Conservation (phyloP, 192 early-diverging fungal genomes). For the Coemansia sp. region DNA sequence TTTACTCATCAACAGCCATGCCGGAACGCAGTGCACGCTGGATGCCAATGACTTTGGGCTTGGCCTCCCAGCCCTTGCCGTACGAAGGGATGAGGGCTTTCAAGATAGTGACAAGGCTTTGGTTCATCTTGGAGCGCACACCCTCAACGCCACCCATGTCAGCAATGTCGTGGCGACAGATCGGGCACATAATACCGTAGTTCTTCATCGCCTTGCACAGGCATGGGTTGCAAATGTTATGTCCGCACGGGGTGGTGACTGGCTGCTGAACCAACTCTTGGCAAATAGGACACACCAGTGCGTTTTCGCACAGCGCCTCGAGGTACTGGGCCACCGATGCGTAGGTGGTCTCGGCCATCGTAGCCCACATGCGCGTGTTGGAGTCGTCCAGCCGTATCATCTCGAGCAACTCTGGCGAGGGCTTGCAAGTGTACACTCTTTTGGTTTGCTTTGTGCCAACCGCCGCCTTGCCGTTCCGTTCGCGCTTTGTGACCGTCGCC, state of each 20-base stretch:
- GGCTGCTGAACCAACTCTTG: conserved; percentile 48
- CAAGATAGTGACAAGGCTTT: conserved; percentile 34
- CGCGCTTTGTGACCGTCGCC: neutral
- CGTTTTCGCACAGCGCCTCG: conserved; percentile 26
- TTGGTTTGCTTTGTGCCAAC: neutral
- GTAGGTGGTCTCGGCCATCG: conserved; percentile 13
- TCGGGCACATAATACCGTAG: conserved; percentile 38
- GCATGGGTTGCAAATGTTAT: conserved; percentile 47
- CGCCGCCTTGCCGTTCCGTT: neutral
- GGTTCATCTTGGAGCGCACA: conserved; percentile 25
- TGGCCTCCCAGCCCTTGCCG: conserved; percentile 21
- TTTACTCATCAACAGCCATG: neutral
- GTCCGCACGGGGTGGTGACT: conserved; percentile 42
- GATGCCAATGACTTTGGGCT: neutral
- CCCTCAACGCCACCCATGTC: conserved; percentile 19
- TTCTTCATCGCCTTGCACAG: conserved; percentile 31
- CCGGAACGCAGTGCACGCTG: conserved; percentile 27
- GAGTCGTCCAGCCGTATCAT: conserved; percentile 44
- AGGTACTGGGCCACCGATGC: conserved; percentile 28
- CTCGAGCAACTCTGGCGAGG: conserved; percentile 15
- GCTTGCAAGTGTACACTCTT: conserved; percentile 11
- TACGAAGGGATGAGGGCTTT: conserved; percentile 45
- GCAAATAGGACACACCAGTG: conserved; percentile 47
- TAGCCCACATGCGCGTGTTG: conserved; percentile 43
- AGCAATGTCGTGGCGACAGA: conserved; percentile 35